A percentile compares a stretch with the other conserved stretches of the same genome.
phyloP scores from a whole-genome alignment of 208 protist species.

The Leptomonas pyrrhocoris region DNA sequence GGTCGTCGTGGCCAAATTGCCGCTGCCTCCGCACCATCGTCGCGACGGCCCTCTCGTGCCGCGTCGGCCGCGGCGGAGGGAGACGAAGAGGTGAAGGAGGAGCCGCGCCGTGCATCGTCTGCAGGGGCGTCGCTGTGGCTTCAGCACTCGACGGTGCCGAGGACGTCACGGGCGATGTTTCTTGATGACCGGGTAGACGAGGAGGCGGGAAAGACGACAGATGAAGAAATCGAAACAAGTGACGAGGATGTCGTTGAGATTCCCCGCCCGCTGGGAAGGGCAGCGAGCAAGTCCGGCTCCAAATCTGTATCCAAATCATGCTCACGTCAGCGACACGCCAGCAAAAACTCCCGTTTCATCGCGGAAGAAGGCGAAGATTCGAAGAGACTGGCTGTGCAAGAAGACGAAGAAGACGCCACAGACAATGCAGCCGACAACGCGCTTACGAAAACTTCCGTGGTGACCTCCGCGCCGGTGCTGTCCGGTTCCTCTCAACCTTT shows the following conservation, averaged over 20 bases:
- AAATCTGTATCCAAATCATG: neutral
- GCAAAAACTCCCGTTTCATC: neutral
- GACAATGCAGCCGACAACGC: neutral
- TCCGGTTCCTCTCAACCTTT: conserved; percentile 1
- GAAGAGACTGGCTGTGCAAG: neutral
- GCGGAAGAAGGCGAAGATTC: neutral
- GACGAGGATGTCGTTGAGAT: conserved; percentile 5
- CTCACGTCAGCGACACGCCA: neutral
- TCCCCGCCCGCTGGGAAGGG: neutral
- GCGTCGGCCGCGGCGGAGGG: neutral
- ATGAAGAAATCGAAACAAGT: neutral
- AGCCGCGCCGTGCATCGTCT: conserved; percentile 16
- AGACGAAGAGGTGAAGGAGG: neutral
- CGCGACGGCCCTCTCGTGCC: conserved; percentile 27
- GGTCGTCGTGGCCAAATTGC: conserved; percentile 6
- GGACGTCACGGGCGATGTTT: neutral
- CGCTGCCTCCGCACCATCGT: conserved; percentile 29
- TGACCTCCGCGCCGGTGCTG: neutral
- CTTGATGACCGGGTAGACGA: conserved; percentile 2
- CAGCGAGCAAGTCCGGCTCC: neutral
- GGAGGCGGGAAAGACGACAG: neutral
- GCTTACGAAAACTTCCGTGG: neutral
- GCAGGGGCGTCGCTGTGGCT: conserved; percentile 8
- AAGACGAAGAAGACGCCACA: neutral
- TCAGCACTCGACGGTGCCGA: neutral